Conservation (phyloP, 2,329 filamentous ascomycete species). For the Aspergillus sp. region DNA sequence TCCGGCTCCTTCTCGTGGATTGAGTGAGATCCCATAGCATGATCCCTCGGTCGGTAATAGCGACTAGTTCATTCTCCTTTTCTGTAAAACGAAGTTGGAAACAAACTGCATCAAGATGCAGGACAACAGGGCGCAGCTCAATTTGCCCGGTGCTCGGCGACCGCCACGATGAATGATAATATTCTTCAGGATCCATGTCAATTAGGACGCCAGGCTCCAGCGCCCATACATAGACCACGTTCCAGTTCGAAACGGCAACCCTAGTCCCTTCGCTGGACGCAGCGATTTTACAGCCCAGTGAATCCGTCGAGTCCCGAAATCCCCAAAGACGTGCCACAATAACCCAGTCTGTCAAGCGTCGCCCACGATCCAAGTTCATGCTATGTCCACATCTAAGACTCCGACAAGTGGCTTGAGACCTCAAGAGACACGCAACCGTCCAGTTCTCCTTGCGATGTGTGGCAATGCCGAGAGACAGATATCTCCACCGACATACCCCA, state of each 20-base stretch:
- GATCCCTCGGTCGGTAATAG: conserved; percentile 44
- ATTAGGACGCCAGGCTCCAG: conserved; percentile 39
- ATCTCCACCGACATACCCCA: conserved; percentile 37
- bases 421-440: conserved; percentile 40
- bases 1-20: conserved; percentile 24
- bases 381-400: conserved; percentile 32
- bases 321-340: conserved; percentile 38
- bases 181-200: conserved; percentile 27
- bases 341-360: conserved; percentile 37
- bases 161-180: conserved; percentile 33
- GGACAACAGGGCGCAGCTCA: conserved; percentile 33
- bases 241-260: conserved; percentile 44
- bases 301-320: conserved; percentile 34
- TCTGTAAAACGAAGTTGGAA: conserved; percentile 36
- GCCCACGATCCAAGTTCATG: conserved; percentile 40
- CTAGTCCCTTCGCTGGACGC: conserved; percentile 36
- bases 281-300: conserved; percentile 39
- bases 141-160: conserved; percentile 21
- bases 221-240: conserved; percentile 42
- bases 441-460: conserved; percentile 33
- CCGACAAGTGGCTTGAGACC: conserved; percentile 31
- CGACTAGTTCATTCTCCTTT: conserved; percentile 39
- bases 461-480: conserved; percentile 41
- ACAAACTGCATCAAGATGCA: conserved; percentile 39
- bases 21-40: conserved; percentile 39